phyloP scores from a whole-genome alignment of 2,329 filamentous ascomycete genomes.

The Ascosphaera acerosa region DNA sequence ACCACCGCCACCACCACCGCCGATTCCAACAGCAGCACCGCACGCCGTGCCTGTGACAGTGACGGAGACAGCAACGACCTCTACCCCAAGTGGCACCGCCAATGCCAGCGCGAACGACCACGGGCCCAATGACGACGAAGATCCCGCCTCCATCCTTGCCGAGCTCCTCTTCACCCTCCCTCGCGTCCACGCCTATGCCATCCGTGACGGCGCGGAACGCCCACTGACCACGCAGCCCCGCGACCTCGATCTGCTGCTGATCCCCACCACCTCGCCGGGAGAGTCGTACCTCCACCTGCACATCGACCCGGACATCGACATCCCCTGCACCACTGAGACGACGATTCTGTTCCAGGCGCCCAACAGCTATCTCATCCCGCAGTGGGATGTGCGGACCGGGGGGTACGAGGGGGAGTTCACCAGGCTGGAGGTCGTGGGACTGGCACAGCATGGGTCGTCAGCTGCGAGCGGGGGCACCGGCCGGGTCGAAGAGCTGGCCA shows the following conservation, averaged over 20 bases:
- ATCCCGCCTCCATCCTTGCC: conserved; percentile 10
- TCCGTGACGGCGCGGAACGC: conserved; percentile 65
- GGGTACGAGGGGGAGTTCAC: conserved; percentile 78
- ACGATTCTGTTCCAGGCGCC: conserved; percentile 95
- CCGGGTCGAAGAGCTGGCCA: conserved; percentile 78
- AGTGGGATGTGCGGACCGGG: conserved; percentile 54
- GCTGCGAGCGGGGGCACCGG: conserved; percentile 22
- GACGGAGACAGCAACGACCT: too few relatives aligned
- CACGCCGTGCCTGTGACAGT: too few relatives aligned
- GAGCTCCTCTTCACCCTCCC: conserved; percentile 28
- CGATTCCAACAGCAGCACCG: too few relatives aligned
- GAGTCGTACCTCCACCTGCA: conserved; percentile 96
- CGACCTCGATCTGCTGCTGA: conserved; percentile 84
- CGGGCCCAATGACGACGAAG: too few relatives aligned
- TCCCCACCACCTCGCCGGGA: conserved; percentile 66
- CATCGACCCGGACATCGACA: conserved; percentile 77
- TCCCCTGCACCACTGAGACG: conserved; percentile 79
- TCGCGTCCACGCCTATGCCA: conserved; percentile 75
- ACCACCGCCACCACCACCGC: too few relatives aligned
- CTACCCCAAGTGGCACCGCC: too few relatives aligned
- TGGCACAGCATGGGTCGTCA: too few relatives aligned
- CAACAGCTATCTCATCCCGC: conserved; percentile 74
- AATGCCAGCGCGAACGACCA: too few relatives aligned
- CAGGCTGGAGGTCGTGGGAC: conserved; percentile 47
- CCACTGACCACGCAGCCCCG: conserved; percentile 66